phyloP scores from a whole-genome alignment of 208 protist species.

The Polymyxa betae region DNA sequence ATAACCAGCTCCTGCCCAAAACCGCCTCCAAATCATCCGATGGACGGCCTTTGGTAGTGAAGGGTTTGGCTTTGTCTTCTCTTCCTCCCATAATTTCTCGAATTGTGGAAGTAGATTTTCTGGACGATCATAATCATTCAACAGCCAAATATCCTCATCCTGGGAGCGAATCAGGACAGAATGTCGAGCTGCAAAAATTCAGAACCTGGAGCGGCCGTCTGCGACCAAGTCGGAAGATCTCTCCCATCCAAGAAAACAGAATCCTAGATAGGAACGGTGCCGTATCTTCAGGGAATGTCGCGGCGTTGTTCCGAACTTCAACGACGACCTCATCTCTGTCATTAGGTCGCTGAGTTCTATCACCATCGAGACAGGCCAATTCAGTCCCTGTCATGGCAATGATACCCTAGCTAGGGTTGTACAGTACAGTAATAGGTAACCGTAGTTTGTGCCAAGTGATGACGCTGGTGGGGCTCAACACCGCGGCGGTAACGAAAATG shows the following conservation, averaged over 20 bases:
- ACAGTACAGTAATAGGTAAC: too few relatives aligned
- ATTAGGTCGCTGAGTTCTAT: too few relatives aligned
- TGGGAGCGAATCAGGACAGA: not conserved
- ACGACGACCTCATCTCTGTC: not conserved
- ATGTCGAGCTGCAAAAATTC: not conserved
- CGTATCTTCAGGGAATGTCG: not conserved
- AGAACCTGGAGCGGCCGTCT: conserved; percentile 29
- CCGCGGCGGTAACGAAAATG: too few relatives aligned
- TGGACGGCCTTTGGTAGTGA: not conserved
- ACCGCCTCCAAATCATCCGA: not conserved
- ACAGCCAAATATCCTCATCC: not conserved
- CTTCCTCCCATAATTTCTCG: not conserved
- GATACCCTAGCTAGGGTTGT: too few relatives aligned
- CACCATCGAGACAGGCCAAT: too few relatives aligned
- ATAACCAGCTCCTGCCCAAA: not conserved
- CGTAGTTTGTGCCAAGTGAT: too few relatives aligned
- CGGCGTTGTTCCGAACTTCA: not conserved
- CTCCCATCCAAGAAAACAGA: not conserved
- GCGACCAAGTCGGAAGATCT: not conserved
- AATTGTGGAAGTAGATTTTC: not conserved
- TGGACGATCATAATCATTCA: not conserved
- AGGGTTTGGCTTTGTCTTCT: not conserved
- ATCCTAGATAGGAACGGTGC: not conserved
- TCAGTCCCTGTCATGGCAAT: too few relatives aligned
- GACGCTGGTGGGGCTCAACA: too few relatives aligned